Evolutionary conservation across 192 early-diverging fungal species (phyloP).

Genomic region (Coemansia sp.): DNA sequence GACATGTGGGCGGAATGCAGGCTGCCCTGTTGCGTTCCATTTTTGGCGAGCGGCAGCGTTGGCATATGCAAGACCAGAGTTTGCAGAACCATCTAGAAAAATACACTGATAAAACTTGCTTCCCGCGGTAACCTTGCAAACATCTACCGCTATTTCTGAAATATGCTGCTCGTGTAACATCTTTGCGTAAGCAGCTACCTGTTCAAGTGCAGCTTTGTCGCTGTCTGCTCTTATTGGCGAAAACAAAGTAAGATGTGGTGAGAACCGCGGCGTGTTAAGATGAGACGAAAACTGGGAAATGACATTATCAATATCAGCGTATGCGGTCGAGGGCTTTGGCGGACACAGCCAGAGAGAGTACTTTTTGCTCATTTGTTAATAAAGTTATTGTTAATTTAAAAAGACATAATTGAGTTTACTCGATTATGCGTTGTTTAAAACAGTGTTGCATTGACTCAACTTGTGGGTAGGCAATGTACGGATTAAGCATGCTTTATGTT

Average conservation of each 20-base stretch:
- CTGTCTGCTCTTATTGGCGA: constrained; percentile 25
- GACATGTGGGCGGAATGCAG: constrained; percentile 28
- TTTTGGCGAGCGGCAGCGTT: constrained; percentile 26
- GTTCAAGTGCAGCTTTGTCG: constrained; percentile 15
- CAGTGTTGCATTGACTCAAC: background rate
- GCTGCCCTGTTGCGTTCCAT: constrained; percentile 17
- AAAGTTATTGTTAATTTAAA: background rate
- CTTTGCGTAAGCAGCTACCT: constrained; percentile 14
- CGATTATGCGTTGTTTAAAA: background rate
- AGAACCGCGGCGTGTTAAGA: constrained; percentile 18
- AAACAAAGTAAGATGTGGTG: constrained; percentile 34
- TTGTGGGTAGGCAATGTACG: background rate
- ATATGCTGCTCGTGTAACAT: constrained; percentile 11
- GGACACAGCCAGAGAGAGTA: constrained; percentile 51
- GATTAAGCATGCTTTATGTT: background rate
- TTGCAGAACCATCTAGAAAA: constrained; percentile 13
- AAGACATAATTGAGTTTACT: background rate
- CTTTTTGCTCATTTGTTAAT: constrained; percentile 13
- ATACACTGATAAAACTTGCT: constrained; percentile 35
- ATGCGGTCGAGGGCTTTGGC: constrained; percentile 1
- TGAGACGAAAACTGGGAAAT: constrained; percentile 11
- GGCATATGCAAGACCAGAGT: constrained; percentile 7
- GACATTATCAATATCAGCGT: constrained; percentile 1
- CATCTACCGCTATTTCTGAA: constrained; percentile 13
- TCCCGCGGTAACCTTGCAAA: constrained; percentile 13